A percentile compares a stretch with the other conserved stretches of the same genome.
Evolutionary conservation across 306 rosid genomes (phyloP).

Genomic region (Cucurbita argyrosperma): DNA sequence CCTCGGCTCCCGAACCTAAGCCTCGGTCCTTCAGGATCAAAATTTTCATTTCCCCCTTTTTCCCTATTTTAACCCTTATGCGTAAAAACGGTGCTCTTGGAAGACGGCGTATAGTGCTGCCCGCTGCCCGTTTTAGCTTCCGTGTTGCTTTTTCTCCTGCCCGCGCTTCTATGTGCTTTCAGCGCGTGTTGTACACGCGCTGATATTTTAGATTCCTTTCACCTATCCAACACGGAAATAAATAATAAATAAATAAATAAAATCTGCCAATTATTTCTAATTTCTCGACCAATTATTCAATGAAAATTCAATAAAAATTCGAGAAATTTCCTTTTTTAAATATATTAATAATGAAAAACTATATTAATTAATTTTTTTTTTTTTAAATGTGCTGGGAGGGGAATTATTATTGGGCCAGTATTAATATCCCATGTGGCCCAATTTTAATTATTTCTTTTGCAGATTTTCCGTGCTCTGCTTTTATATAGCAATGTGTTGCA

Average conservation of each 20-base stretch:
- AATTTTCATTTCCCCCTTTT: conserved; percentile 1
- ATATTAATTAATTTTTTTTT: no score
- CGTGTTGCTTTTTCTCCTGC: conserved; percentile 29
- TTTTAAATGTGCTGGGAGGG: not conserved
- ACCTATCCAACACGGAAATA: not conserved
- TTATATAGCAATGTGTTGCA: not conserved
- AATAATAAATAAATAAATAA: not conserved
- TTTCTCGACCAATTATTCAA: not conserved
- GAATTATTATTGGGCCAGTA: not conserved
- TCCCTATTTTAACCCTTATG: not conserved
- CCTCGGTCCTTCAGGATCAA: not conserved
- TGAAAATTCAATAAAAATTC: no score
- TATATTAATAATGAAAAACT: no score
- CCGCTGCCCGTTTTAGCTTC: conserved; percentile 51
- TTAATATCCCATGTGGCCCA: not conserved
- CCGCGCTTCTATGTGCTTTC: conserved; percentile 9
- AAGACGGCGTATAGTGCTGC: conserved; percentile 29
- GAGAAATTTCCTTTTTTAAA: no score
- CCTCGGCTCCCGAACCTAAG: conserved; percentile 8
- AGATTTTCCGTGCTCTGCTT: conserved; percentile 1
- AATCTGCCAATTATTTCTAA: not conserved
- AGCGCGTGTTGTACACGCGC: not conserved
- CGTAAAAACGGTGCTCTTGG: conserved; percentile 11
- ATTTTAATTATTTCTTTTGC: not conserved
- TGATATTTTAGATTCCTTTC: not conserved